Evolutionary conservation across 1,284 basidiomycete species (phyloP).

Genomic region (Ganoderma sinense): DNA sequence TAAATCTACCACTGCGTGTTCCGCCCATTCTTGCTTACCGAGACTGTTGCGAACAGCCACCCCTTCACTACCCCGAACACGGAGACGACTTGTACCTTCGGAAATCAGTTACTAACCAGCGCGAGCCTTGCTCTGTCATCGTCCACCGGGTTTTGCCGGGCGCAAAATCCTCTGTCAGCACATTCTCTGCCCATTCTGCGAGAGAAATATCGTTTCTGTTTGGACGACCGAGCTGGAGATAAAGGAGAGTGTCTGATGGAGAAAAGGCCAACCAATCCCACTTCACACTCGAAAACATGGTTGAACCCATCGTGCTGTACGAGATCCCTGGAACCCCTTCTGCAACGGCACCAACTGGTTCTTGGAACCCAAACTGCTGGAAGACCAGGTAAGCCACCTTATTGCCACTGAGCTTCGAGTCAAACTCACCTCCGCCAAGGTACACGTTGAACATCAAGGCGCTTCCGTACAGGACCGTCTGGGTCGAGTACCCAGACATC

Average conservation of each 20-base stretch:
- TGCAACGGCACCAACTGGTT: slow-evolving; percentile 8
- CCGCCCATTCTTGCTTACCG: no score
- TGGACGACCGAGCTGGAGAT: neutral
- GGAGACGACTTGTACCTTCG: no score
- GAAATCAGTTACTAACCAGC: neutral
- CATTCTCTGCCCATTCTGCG: neutral
- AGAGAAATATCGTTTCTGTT: neutral
- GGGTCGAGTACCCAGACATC: slow-evolving; percentile 48
- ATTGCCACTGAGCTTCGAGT: neutral
- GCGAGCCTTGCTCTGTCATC: neutral
- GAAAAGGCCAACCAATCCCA: neutral
- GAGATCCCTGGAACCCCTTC: slow-evolving; percentile 31
- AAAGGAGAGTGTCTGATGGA: neutral
- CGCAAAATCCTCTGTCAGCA: neutral
- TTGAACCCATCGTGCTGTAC: slow-evolving; percentile 31
- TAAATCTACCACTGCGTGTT: no score
- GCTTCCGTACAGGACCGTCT: slow-evolving; percentile 44
- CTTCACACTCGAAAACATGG: neutral
- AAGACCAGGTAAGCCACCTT: slow-evolving; percentile 33
- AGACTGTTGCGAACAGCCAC: no score
- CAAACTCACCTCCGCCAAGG: slow-evolving; percentile 28
- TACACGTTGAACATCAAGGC: slow-evolving; percentile 44
- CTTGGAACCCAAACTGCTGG: slow-evolving; percentile 35
- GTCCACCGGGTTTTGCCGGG: neutral
- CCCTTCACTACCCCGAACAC: no score